Evolutionary conservation across 305 asterid species (phyloP), one percentile per base, ranked within the genome.

Genomic region (Lippia alba): DNA sequence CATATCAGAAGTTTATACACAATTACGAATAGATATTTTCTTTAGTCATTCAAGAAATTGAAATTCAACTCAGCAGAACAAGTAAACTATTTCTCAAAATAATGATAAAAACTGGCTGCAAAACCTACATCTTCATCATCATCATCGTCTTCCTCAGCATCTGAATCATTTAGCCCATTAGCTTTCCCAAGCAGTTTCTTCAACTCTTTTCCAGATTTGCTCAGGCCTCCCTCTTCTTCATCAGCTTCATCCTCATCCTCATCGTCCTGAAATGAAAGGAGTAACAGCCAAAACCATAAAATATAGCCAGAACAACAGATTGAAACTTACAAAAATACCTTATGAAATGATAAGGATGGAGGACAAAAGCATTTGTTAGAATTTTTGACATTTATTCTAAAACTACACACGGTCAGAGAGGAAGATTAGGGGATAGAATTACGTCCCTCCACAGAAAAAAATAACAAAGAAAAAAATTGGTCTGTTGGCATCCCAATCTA

Each of bases 141-240:
- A 1, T 90, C 96, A 0, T 90, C 96, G 0, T 88, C 97, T n/a
- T 91, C 97, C 34, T 94, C 98, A 6, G 83, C 87, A 60, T 94
- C 97, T 34, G 97, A 89, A 16, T 94, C 99, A 83, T 90, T 71
- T 69, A 94, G 67, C 54, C 99, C 99, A 78, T 88, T 88, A 74
- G 97, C 71, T 80, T 84, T 82, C 71, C 97, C 96, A 39, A 94
- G 97, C 71, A 94, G 80, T 81, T 91, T 94, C 81, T 94, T 87
- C 89, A 94, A 80, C 87, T 94, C 99, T 79, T 94, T 94, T 4
- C 99, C 99, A 51, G 99, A 94, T 84, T 89, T 91, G 87, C 97
- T 94, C 75, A 94, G 74, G 53, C 94, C 92, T 61, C 88, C 96
- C 70, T 81, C 96, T 71, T 81, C 96, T 66, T 87, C 98, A 18